Evolutionary conservation across 768 basidiomycete species (phyloP).

Genomic region (Lyophyllum decastes): DNA sequence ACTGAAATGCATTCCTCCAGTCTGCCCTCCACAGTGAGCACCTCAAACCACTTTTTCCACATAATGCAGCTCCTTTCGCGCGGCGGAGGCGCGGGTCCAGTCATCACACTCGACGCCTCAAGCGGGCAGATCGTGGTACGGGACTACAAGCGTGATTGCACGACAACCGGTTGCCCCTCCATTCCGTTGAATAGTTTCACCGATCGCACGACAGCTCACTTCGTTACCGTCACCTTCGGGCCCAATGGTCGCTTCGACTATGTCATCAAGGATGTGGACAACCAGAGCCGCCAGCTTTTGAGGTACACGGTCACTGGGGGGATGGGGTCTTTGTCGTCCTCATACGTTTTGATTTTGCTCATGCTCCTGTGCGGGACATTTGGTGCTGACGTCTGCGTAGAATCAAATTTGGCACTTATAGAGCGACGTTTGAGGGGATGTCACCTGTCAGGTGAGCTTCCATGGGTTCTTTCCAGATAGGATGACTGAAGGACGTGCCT

Average conservation of each 20-base stretch:
- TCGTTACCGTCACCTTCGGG: neutral
- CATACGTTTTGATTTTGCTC: neutral
- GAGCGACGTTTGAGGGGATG: neutral
- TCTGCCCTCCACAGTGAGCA: neutral
- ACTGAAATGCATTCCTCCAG: neutral
- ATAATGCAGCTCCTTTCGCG: neutral
- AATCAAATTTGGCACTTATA: neutral
- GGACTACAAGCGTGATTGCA: constrained; percentile 1
- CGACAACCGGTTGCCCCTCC: neutral
- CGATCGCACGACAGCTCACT: neutral
- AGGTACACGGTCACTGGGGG: neutral
- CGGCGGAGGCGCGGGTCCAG: neutral
- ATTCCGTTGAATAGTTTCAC: neutral
- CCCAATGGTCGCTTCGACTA: neutral
- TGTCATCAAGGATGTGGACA: neutral
- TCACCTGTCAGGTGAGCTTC: neutral
- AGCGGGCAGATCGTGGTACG: neutral
- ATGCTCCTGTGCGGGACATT: neutral
- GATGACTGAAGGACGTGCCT: neutral
- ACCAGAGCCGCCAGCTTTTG: neutral
- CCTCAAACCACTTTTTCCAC: neutral
- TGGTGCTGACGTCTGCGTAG: neutral
- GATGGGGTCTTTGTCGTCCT: neutral
- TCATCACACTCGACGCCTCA: neutral
- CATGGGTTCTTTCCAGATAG: neutral